Conservation (phyloP, 2,329 filamentous ascomycete species). For the Aspergillus neoniger region DNA sequence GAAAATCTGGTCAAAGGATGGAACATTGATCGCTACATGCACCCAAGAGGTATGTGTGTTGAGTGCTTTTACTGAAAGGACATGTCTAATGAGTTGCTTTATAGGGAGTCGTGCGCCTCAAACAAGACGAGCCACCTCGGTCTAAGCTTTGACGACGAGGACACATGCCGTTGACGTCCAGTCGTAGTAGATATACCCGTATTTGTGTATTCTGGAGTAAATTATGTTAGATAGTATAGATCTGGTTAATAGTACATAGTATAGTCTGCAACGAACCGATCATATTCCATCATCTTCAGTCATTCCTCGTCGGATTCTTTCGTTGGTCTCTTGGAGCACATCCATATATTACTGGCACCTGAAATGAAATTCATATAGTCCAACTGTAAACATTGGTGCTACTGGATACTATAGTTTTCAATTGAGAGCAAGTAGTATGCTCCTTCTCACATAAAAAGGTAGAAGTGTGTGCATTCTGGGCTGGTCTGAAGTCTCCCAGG, state of each 20-base stretch:
- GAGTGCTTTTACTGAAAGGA: slow-evolving; percentile 6
- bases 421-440: no score
- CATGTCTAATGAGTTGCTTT: slow-evolving; percentile 17
- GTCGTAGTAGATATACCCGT: slow-evolving; percentile 14
- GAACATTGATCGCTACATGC: slow-evolving; percentile 52
- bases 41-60: slow-evolving; percentile 49
- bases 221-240: not conserved
- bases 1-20: slow-evolving; percentile 53
- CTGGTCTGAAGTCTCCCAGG: not conserved
- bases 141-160: slow-evolving; percentile 32
- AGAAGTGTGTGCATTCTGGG: not conserved
- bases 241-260: not conserved
- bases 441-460: no score
- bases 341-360: no score
- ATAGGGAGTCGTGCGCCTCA: slow-evolving; percentile 50
- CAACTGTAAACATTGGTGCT: no score
- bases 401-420: no score
- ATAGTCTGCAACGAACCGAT: not conserved
- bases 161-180: not conserved
- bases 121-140: slow-evolving; percentile 42
- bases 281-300: no score
- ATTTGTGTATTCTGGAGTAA: not conserved
- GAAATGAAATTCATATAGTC: no score
- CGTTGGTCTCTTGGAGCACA: no score
- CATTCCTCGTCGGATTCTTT: no score